Evolutionary conservation across 2,329 filamentous ascomycete genomes (phyloP), one percentile per base, ranked within the genome.

Genomic region (Thielaviopsis punctulata): DNA sequence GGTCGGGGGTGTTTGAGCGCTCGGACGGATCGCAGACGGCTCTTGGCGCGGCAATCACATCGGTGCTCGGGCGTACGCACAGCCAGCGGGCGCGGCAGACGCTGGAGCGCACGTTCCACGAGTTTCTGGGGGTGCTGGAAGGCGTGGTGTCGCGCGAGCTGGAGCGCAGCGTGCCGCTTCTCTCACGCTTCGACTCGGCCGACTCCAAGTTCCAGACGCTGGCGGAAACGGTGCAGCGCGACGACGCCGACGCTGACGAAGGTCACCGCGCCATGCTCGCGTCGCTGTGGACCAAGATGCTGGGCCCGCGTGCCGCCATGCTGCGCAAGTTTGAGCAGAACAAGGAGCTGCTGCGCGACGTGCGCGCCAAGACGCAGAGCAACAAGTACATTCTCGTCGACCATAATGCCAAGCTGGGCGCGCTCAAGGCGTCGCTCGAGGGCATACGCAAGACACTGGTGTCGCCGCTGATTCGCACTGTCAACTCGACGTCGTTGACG

Each of bases 241-340:
- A 95, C 67, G 79, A 82, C 19, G 82, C 84, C 57, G 76, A 77
- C 5, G 87, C 95, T 62, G 86, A 95, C 57, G 80, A 82, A 43
- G 72, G 80, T 25, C 85, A 93, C 63, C 80, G 79, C 56, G 87
- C 95, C 61, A 75, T 92, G 60, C 80, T 95, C 44, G 82, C 82
- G 2, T 83, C 80, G 2, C 75, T 95, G 8, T 96, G 90, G 90
- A 84, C 85, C 2, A 80, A 82, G 46, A 79, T 94, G 21, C 78
- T 95, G 1, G 89, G 88, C 1, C 73, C 83, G 39, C 83, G 85
- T 60, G 80, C 84, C 7, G 73, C 73, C 45, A 76, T 82, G 58
- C 73, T 95, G n/a, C 77, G 79, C 62, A 95, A 95, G 65, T 95
- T 88, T 66, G 87, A 95, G 64, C 86, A 85, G 67, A 96, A 96